phyloP scores from a whole-genome alignment of 768 basidiomycete genomes.

The Mycena pura region DNA sequence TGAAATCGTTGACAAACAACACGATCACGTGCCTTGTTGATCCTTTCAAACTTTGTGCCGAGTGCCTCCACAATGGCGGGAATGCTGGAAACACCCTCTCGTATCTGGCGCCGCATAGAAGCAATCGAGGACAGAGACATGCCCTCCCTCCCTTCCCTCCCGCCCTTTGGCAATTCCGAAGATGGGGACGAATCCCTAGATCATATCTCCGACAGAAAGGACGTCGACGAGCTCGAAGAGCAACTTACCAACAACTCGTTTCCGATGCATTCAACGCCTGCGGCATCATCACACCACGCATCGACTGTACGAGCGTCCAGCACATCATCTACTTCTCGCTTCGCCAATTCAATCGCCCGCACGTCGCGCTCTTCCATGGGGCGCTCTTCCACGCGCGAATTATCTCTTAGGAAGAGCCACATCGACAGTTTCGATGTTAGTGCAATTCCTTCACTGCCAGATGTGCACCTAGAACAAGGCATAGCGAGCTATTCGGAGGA shows the following conservation, averaged over 20 bases:
- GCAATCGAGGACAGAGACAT: constrained; percentile 76
- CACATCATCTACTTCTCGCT: constrained; percentile 57
- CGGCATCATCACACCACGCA: constrained; percentile 53
- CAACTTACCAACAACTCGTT: constrained; percentile 48
- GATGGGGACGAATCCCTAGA: constrained; percentile 37
- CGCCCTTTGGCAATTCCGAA: constrained; percentile 70
- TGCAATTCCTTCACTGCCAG: constrained; percentile 60
- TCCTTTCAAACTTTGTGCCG: too few species aligned
- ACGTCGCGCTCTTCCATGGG: constrained; percentile 45
- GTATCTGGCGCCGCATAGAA: constrained; percentile 85
- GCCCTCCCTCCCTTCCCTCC: constrained; percentile 82
- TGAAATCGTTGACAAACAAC: background rate
- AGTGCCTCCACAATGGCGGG: constrained; percentile 54
- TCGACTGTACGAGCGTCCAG: constrained; percentile 55
- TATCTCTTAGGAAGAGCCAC: constrained; percentile 40
- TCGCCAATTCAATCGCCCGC: constrained; percentile 56
- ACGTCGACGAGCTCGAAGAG: constrained; percentile 42
- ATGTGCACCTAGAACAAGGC: constrained; percentile 39
- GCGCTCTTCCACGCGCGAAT: constrained; percentile 37
- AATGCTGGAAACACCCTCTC: constrained; percentile 80
- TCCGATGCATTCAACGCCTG: constrained; percentile 75
- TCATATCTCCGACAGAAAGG: constrained; percentile 31
- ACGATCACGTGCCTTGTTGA: constrained; percentile 3
- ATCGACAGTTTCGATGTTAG: constrained; percentile 67
- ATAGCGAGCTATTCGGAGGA: constrained; percentile 44